phyloP scores from a whole-genome alignment of 306 rosid species.

The Prunus padus region DNA sequence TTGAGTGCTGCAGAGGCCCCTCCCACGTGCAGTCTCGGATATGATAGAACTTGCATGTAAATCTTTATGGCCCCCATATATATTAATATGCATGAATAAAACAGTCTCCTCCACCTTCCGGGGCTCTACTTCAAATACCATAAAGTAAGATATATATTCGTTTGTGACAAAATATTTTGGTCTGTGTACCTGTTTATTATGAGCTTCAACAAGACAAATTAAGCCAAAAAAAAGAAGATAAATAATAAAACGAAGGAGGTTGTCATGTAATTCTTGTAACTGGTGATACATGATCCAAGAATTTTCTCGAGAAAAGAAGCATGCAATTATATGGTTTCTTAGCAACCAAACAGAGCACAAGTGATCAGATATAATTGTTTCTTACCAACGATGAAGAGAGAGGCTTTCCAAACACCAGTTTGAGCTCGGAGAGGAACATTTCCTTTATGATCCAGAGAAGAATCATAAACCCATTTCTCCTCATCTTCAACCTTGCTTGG shows the following conservation, averaged over 20 bases:
- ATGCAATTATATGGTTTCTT: background rate
- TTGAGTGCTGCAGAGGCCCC: background rate
- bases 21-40: background rate
- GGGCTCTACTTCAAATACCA: background rate
- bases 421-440: conserved; percentile 38
- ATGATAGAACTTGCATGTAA: background rate
- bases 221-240: background rate
- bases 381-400: conserved; percentile 36
- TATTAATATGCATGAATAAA: background rate
- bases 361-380: background rate
- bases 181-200: background rate
- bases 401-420: conserved; percentile 42
- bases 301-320: background rate
- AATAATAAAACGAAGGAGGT: no score
- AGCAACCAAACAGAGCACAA: conserved; percentile 5
- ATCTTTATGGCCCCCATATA: background rate
- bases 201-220: background rate
- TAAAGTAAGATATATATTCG: background rate
- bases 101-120: background rate
- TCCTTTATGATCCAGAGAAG: conserved; percentile 41
- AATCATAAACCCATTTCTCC: conserved; percentile 39
- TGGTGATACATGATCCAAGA: background rate
- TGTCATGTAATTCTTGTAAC: background rate
- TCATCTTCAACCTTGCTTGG: conserved; percentile 18
- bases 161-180: background rate